Evolutionary conservation across 352 stramenopile species (phyloP).

Genomic region (Elongisporangium senticosum): DNA sequence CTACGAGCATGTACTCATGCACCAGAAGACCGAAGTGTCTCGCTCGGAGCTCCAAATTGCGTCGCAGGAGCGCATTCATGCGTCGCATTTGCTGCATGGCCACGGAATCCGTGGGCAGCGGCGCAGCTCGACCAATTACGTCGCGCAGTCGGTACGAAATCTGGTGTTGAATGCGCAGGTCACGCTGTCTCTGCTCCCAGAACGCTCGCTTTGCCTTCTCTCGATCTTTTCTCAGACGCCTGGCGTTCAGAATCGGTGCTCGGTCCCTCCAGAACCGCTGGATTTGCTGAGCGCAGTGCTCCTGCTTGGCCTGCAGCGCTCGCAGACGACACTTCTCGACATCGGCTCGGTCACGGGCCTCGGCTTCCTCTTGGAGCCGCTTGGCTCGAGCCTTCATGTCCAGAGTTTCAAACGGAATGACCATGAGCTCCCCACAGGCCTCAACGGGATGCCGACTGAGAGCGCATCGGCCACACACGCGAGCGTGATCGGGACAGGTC

Average conservation of each 20-base stretch:
- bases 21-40: slow-evolving; percentile 49
- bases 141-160: slow-evolving; percentile 32
- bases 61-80: slow-evolving; percentile 41
- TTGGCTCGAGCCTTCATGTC: slow-evolving; percentile 31
- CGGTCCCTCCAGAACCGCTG: slow-evolving; percentile 46
- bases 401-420: slow-evolving; percentile 28
- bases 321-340: slow-evolving; percentile 32
- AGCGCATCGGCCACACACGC: slow-evolving; percentile 43
- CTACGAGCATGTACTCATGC: slow-evolving; percentile 56
- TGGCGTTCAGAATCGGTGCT: slow-evolving; percentile 27
- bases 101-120: slow-evolving; percentile 33
- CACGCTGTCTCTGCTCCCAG: slow-evolving; percentile 34
- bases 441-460: slow-evolving; percentile 31
- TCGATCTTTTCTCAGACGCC: slow-evolving; percentile 12
- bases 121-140: slow-evolving; percentile 29
- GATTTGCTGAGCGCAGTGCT: slow-evolving; percentile 28
- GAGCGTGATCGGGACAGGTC: slow-evolving; percentile 15
- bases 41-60: slow-evolving; percentile 40
- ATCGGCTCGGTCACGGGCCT: slow-evolving; percentile 38
- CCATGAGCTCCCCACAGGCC: slow-evolving; percentile 31
- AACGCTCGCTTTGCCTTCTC: slow-evolving; percentile 20
- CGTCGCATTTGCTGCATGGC: slow-evolving; percentile 32
- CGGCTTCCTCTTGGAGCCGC: slow-evolving; percentile 26
- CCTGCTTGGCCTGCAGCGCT: slow-evolving; percentile 17
- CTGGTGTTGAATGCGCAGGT: slow-evolving; percentile 23